A percentile compares a stretch with the other conserved stretches of the same genome.
phyloP scores from a whole-genome alignment of 129 eudicot species.

The Pseudognaphalium luteoalbum region DNA sequence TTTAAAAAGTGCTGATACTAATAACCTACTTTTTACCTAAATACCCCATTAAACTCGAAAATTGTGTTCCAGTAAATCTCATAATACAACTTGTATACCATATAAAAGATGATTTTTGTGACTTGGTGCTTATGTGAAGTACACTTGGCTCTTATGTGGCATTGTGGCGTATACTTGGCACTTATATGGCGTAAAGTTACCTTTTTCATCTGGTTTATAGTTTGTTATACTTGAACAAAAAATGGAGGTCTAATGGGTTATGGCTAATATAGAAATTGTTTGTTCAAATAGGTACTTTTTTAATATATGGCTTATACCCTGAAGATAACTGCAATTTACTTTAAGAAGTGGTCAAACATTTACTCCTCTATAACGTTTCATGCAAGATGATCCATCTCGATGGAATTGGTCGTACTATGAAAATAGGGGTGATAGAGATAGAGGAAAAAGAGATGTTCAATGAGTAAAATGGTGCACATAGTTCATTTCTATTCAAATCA shows the following conservation, averaged over 20 bases:
- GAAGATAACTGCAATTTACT: background rate
- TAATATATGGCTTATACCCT: background rate
- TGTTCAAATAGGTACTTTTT: background rate
- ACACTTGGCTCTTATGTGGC: too few relatives aligned
- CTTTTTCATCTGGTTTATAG: background rate
- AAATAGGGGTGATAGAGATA: background rate
- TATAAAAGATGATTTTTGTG: too few relatives aligned
- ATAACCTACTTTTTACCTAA: background rate
- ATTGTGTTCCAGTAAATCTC: too few relatives aligned
- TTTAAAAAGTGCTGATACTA: background rate
- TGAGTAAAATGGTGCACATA: background rate
- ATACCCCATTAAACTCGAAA: background rate
- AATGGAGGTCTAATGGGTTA: background rate
- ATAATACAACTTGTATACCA: background rate
- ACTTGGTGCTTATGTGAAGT: background rate
- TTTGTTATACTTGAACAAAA: background rate
- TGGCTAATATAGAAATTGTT: background rate
- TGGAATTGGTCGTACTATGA: background rate
- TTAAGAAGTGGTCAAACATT: background rate
- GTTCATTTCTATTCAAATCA: background rate
- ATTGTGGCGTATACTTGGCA: background rate
- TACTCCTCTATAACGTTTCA: constrained; percentile 16
- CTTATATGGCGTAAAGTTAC: background rate
- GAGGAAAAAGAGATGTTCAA: background rate
- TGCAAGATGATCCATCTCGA: constrained; percentile 44